Conservation (phyloP, 192 early-diverging fungal species). For the Umbelopsis vinacea region DNA sequence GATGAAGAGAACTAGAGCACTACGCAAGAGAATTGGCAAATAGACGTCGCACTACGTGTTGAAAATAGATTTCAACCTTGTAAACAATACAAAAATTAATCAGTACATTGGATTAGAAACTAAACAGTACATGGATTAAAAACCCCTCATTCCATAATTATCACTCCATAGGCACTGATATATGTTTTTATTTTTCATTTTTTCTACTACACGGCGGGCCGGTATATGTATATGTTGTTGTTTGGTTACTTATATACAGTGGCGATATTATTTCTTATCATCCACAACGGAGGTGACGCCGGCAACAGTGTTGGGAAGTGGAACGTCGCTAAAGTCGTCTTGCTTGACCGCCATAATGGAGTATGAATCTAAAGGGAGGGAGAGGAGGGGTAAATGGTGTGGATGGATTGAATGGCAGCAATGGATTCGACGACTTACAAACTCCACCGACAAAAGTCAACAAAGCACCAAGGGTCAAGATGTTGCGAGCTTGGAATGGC, state of each 20-base stretch:
- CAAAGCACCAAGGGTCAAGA: slow-evolving; percentile 51
- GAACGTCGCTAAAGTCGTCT: slow-evolving; percentile 78
- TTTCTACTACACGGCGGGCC: too few relatives aligned
- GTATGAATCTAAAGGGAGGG: slow-evolving; percentile 60
- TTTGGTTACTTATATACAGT: slow-evolving; percentile 18
- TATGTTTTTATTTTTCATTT: not conserved
- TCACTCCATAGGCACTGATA: not conserved
- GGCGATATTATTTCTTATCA: slow-evolving; percentile 3
- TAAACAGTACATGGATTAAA: too few relatives aligned
- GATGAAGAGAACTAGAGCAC: slow-evolving; percentile 74
- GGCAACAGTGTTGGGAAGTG: slow-evolving; percentile 51
- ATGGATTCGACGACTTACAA: slow-evolving; percentile 44
- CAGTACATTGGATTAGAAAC: too few relatives aligned
- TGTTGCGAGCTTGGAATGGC: slow-evolving; percentile 54
- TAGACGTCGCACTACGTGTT: slow-evolving; percentile 33
- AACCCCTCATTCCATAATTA: too few relatives aligned
- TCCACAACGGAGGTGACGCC: slow-evolving; percentile 24
- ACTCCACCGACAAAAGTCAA: slow-evolving; percentile 55
- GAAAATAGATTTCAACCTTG: too few relatives aligned
- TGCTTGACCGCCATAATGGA: slow-evolving; percentile 75
- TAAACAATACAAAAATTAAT: too few relatives aligned
- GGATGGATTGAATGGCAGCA: not conserved
- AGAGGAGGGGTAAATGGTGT: not conserved
- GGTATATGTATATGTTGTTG: not conserved
- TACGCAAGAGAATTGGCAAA: slow-evolving; percentile 77